Base-by-base conservation (phyloP, 2,329 filamentous ascomycete species). In the Fusarium agapanthi region DNA sequence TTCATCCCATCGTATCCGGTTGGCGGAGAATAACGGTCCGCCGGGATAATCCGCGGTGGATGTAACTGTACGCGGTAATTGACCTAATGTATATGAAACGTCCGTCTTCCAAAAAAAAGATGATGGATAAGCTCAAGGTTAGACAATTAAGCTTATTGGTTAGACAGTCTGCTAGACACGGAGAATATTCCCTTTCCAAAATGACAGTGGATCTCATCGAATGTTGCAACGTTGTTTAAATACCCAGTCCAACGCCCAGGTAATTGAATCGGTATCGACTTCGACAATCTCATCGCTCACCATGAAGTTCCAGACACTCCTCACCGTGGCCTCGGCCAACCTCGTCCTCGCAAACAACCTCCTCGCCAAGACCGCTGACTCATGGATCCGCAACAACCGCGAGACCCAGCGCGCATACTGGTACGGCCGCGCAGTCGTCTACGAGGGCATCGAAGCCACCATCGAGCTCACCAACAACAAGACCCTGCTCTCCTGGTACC, bases 401-500 rank as follows among this genome's bases (percentile, higher is more conserved):
- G 72, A 74, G 28, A 74, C 72, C 12, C 72, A 74, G 58, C 56
- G 72, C 28, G 61, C 72, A 24, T 74, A 74, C 65, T 74, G 72
- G 72, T 74, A 74, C 30, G 72, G 72, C 28, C 71, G 72, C 14
- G 72, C 61, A 11, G 72, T 74, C n/a, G 63, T 74, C 45, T 74
- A 53, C 28, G 71, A 74, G 54, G 71, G 71, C 18, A 74, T 74
- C 47, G 71, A 74, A 35, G 71, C 71, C 1, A 41, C 71, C 7
- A 84, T 85, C 44, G 82, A 83, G 22, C 71, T 82, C 20, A 84
- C 83, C 20, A 75, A 81, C 34, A 83, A 88, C 71, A 73, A 81
- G 57, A 82, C 80, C 4, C 82, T 88, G 26, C 78, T 81, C 28
- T 74, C 83, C 20, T 86, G 83, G 77, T 83, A 85, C 61, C 83